These are phyloP conservation scores for Penicillium sp. DNA, from an alignment of 2,329 filamentous ascomycete species.

Conservation along the genomic window DNA sequence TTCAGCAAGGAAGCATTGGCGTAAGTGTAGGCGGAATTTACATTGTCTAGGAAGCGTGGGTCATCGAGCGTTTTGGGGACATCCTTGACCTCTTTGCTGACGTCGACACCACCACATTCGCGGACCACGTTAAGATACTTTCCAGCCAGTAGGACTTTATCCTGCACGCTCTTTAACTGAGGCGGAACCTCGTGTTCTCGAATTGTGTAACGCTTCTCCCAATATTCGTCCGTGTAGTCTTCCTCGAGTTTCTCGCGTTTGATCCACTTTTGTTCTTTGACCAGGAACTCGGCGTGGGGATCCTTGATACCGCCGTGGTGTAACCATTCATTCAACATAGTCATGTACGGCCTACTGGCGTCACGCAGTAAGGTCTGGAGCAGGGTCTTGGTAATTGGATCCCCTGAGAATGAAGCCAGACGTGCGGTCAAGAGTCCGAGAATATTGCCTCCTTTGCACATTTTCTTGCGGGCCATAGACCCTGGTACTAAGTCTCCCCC, in stretches of 20 bases:
- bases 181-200: conserved; percentile 88
- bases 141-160: conserved; percentile 89
- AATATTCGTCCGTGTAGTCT: conserved; percentile 98
- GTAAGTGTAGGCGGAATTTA: conserved; percentile 90
- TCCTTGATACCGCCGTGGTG: conserved; percentile 95
- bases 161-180: conserved; percentile 84
- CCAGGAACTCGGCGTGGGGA: conserved; percentile 86
- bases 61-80: conserved; percentile 94
- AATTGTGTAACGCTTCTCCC: conserved; percentile 96
- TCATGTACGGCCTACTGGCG: conserved; percentile 91
- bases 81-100: conserved; percentile 82
- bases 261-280: conserved; percentile 96
- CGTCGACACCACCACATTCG: conserved; percentile 93
- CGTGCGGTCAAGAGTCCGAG: conserved; percentile 81
- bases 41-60: conserved; percentile 86
- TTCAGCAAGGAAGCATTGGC: conserved; percentile 92
- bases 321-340: conserved; percentile 97
- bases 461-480: conserved; percentile 79
- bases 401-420: conserved; percentile 85
- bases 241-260: conserved; percentile 85
- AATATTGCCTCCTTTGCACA: conserved; percentile 97
- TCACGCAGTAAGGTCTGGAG: conserved; percentile 81
- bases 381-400: conserved; percentile 79
- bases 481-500: conserved; percentile 78
- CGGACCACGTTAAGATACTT: conserved; percentile 98